Percentiles rank a stretch among this genome's conserved stretches.
phyloP scores from a whole-genome alignment of 139 green algal genomes.

The Chlamydomonas urium region DNA sequence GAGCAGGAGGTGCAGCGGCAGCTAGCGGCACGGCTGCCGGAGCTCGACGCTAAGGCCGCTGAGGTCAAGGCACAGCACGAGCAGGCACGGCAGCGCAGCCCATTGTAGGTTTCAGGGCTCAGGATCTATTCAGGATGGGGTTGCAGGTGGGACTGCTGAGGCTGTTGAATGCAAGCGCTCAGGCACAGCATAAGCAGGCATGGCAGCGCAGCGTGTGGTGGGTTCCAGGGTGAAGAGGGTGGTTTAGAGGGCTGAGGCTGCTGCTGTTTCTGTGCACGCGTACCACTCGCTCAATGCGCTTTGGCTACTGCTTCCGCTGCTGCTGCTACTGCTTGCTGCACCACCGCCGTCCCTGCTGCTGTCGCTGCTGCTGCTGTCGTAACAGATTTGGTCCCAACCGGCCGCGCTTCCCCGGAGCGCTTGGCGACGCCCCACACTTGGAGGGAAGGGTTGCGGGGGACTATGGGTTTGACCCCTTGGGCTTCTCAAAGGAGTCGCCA shows the following conservation, averaged over 20 bases:
- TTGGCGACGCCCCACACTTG: conserved; percentile 39
- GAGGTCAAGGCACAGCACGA: conserved; percentile 18
- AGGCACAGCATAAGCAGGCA: too few species aligned
- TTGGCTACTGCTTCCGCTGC: background rate
- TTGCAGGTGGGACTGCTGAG: too few species aligned
- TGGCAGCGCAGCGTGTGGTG: too few species aligned
- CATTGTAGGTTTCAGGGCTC: conserved; percentile 11
- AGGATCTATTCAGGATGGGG: too few species aligned
- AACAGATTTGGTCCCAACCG: conserved; percentile 40
- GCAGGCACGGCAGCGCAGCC: conserved; percentile 20
- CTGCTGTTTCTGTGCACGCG: too few species aligned
- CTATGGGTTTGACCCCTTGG: conserved; percentile 63
- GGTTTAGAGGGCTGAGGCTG: too few species aligned
- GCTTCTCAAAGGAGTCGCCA: conserved; percentile 25
- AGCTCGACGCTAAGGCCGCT: conserved; percentile 50
- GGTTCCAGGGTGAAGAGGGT: too few species aligned
- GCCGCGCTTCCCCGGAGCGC: conserved; percentile 31
- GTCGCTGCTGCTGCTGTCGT: background rate
- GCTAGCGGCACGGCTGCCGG: conserved; percentile 42
- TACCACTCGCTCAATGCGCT: too few species aligned
- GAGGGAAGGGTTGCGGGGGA: conserved; percentile 44
- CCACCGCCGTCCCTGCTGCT: background rate
- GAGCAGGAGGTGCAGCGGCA: conserved; percentile 19
- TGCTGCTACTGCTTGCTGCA: too few species aligned
- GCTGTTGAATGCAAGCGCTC: too few species aligned